Base-by-base conservation (phyloP, 257 asterid species). In the Cynanchum wilfordii region DNA sequence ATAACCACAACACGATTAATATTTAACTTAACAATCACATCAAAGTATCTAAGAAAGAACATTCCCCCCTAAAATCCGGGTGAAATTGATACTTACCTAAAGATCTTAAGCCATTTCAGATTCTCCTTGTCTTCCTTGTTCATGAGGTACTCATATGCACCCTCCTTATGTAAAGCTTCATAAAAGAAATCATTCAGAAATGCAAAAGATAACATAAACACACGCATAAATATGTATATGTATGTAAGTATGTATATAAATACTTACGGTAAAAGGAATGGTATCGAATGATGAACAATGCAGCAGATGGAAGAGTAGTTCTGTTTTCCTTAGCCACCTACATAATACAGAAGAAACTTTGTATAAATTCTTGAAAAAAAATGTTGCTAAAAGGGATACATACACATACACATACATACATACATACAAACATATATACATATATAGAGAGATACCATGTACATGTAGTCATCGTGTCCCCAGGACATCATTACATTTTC, bases 401-500 rank as follows among this genome's bases (percentile, higher is more conserved):
- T 33, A 33, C 4, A 33, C 38, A 33, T 33, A 33, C 5, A 33
- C 5, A 33, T 2, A 33, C 38, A 33, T 33, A 33, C 0, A 33
- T 33, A 33, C 5, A 33, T 33, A 33, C 5, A 33, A 0, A 33
- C 5, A 33, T 33, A 33, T 33, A 33, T 33, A 33, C 3, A 33
- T 33, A 50, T 50, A 2, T 17, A 50, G 4, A 4, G 5, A 2
- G 30, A 29, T 81, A 85, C 89, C 87, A 86, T 38, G 65, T 81
- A 79, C 87, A 83, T 83, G 47, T 83, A 86, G 24, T 86, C 86
- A 47, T 86, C 86, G 36, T 86, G 90, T 12, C 88, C 90, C 84
- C 86, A 86, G 19, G 90, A 86, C 86, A 84, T 86, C 71, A 76
- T 15, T 7, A 84, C 84, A 49, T 82, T 79, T 6, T 82, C 79